These are phyloP conservation scores for Pittosporum tobira DNA, from an alignment of 129 eudicot species.

Conservation along the genomic window DNA sequence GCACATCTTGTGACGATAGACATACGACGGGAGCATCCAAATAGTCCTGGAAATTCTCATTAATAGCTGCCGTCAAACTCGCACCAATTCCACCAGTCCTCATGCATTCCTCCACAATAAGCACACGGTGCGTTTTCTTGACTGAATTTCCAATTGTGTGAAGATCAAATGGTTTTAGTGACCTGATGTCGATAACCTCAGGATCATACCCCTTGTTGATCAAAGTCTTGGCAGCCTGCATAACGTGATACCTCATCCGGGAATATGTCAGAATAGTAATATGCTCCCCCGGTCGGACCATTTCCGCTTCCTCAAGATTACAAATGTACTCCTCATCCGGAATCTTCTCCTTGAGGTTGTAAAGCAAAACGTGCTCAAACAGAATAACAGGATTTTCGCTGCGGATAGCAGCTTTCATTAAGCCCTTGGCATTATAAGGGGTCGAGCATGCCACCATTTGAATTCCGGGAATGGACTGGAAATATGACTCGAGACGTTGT, in stretches of 20 bases:
- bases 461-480: conserved; percentile 77
- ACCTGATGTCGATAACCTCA: conserved; percentile 76
- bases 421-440: conserved; percentile 76
- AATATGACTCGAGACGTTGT: too few species aligned
- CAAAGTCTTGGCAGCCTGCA: conserved; percentile 79
- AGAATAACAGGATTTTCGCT: conserved; percentile 88
- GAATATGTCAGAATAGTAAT: conserved; percentile 72
- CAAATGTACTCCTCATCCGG: conserved; percentile 71
- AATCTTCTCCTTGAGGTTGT: conserved; percentile 67
- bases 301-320: conserved; percentile 74
- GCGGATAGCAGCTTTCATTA: conserved; percentile 88
- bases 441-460: conserved; percentile 96
- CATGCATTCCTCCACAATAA: conserved; percentile 90
- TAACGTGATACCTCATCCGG: conserved; percentile 76
- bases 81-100: conserved; percentile 91
- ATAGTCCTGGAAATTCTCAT: conserved; percentile 69
- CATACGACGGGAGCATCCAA: conserved; percentile 83
- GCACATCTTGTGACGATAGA: conserved; percentile 82
- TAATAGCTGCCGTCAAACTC: conserved; percentile 72
- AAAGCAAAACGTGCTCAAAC: conserved; percentile 76
- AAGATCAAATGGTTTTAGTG: conserved; percentile 79
- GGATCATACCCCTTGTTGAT: conserved; percentile 93
- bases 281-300: conserved; percentile 85
- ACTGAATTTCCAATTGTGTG: conserved; percentile 73
- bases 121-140: conserved; percentile 78